Percentiles rank a stretch among this genome's conserved stretches.
Conservation (phyloP, 352 stramenopile species). For the Halophytophthora polymorphica region DNA sequence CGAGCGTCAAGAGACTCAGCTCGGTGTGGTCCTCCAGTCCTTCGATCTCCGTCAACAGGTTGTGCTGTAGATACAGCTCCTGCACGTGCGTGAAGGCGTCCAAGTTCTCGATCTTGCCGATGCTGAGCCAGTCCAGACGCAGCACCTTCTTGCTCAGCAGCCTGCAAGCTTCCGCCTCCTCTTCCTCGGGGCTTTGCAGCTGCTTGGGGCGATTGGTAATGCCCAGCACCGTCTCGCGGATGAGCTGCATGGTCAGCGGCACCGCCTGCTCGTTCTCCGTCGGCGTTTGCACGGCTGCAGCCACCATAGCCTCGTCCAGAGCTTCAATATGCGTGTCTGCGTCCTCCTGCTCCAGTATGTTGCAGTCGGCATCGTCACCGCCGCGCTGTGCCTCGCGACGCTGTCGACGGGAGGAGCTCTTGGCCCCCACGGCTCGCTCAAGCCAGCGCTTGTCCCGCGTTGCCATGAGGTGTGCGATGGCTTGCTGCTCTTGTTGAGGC, state of each 20-base stretch:
- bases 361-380: constrained; percentile 3
- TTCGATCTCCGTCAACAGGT: constrained; percentile 61
- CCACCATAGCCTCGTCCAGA: constrained; percentile 47
- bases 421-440: constrained; percentile 21
- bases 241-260: constrained; percentile 64
- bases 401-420: constrained; percentile 2
- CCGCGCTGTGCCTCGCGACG: constrained; percentile 4
- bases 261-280: constrained; percentile 33
- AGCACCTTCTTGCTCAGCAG: constrained; percentile 58
- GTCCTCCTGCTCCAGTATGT: constrained; percentile 23
- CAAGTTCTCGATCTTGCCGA: constrained; percentile 72
- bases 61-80: constrained; percentile 79
- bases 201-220: constrained; percentile 10
- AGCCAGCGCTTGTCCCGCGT: constrained; percentile 33
- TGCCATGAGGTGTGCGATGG: constrained; percentile 28
- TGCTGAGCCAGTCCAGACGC: constrained; percentile 68
- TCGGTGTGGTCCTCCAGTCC: constrained; percentile 54
- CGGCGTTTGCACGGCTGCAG: constrained; percentile 26
- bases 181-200: constrained; percentile 2
- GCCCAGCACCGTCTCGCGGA: constrained; percentile 39
- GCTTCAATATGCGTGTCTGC: constrained; percentile 56
- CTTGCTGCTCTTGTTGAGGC: constrained; percentile 25
- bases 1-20: constrained; percentile 60
- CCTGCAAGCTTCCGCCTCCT: constrained; percentile 34
- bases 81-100: constrained; percentile 72